Percentiles rank a stretch among this genome's conserved stretches.
Evolutionary conservation across 2,329 filamentous ascomycete species (phyloP).

Genomic region (Cladosporium colombiae): DNA sequence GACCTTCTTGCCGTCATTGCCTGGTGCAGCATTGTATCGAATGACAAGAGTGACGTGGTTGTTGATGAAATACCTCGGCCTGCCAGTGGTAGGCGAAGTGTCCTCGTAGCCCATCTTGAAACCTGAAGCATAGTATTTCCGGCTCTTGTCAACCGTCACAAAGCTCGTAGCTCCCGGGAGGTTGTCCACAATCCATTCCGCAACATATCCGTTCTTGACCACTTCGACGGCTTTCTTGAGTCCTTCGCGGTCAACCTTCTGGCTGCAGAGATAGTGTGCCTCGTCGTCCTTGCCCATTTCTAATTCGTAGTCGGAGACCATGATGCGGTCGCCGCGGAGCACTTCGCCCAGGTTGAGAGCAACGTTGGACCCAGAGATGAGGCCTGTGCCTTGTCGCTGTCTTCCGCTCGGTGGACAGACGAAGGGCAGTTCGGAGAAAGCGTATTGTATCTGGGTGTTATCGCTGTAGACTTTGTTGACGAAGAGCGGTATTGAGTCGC

Average conservation of each 20-base stretch:
- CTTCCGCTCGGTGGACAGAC: constrained; percentile 77
- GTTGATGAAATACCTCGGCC: constrained; percentile 72
- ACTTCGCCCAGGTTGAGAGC: constrained; percentile 85
- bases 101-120: constrained; percentile 86
- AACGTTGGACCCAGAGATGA: constrained; percentile 75
- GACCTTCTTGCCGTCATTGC: constrained; percentile 71
- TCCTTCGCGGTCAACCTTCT: constrained; percentile 63
- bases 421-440: constrained; percentile 85
- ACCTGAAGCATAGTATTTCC: constrained; percentile 85
- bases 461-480: constrained; percentile 93
- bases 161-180: constrained; percentile 86
- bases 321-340: constrained; percentile 81
- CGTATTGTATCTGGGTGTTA: constrained; percentile 86
- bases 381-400: constrained; percentile 63
- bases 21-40: constrained; percentile 71
- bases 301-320: constrained; percentile 79
- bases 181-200: constrained; percentile 92
- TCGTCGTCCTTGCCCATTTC: constrained; percentile 73
- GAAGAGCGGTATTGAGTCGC: constrained; percentile 77
- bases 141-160: constrained; percentile 78
- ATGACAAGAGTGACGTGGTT: constrained; percentile 88
- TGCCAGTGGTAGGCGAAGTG: constrained; percentile 58
- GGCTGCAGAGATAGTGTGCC: constrained; percentile 72
- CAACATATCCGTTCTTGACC: constrained; percentile 78
- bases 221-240: constrained; percentile 69